phyloP scores from a whole-genome alignment of 192 early-diverging fungal species.

The Backusella mclennaniae region DNA sequence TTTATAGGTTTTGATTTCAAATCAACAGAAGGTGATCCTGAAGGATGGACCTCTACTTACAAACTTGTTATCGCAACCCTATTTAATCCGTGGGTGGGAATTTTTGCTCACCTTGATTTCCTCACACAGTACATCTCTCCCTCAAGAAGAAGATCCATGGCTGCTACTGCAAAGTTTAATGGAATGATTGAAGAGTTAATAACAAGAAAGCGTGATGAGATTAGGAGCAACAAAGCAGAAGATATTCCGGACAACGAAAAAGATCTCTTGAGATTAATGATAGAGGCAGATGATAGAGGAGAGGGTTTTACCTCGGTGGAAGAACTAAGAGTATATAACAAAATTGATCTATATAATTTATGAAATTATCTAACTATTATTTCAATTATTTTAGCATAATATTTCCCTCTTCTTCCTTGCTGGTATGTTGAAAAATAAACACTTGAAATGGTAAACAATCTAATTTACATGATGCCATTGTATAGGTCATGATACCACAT shows the following conservation, averaged over 20 bases:
- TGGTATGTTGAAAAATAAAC: constrained; percentile 30
- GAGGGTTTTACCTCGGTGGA: neutral
- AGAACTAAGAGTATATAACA: neutral
- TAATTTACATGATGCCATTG: neutral
- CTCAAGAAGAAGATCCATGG: neutral
- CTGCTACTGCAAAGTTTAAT: constrained; percentile 14
- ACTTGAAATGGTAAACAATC: neutral
- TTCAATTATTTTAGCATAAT: constrained; percentile 29
- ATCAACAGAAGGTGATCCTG: constrained; percentile 11
- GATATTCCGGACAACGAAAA: constrained; percentile 28
- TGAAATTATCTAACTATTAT: neutral
- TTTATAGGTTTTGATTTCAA: constrained; percentile 23
- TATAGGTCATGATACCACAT: constrained; percentile 32
- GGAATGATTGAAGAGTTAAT: constrained; percentile 18
- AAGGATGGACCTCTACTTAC: constrained; percentile 8
- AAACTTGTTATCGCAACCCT: neutral
- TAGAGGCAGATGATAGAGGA: constrained; percentile 38
- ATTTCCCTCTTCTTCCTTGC: constrained; percentile 56
- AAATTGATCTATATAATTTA: neutral
- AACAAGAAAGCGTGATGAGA: constrained; percentile 16
- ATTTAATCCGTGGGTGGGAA: neutral
- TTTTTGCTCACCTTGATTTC: constrained; percentile 23
- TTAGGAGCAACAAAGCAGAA: neutral
- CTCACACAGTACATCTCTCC: constrained; percentile 13
- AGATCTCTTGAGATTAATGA: constrained; percentile 53